Evolutionary conservation across 2,329 filamentous ascomycete genomes (phyloP).

Genomic region (Trichothecium roseum): DNA sequence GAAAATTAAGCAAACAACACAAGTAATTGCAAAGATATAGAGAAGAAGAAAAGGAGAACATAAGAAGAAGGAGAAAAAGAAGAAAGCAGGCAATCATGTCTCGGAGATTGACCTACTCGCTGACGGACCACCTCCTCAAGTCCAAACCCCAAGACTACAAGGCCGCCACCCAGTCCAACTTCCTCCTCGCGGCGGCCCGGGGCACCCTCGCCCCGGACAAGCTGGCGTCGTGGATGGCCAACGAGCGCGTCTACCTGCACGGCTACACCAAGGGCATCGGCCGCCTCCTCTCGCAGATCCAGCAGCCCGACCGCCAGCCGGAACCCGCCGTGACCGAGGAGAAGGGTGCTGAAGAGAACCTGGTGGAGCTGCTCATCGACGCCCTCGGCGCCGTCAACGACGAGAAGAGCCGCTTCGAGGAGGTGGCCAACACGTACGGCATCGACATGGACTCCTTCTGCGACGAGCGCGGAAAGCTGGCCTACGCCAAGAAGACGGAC

Average conservation of each 20-base stretch:
- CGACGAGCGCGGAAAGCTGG: conserved; percentile 11
- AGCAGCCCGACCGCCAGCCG: conserved; percentile 13
- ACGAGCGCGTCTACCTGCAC: conserved; percentile 62
- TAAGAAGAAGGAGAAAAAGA: no score
- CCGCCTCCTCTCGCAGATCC: conserved; percentile 50
- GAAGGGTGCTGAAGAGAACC: conserved; percentile 17
- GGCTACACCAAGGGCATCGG: conserved; percentile 60
- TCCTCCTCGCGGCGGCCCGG: conserved; percentile 53
- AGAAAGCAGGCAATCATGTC: no score
- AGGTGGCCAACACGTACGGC: conserved; percentile 49
- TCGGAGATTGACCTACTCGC: conserved; percentile 16
- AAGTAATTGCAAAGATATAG: no score
- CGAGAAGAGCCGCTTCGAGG: conserved; percentile 59
- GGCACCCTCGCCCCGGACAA: conserved; percentile 46
- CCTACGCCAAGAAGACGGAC: conserved; percentile 22
- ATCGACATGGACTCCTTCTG: conserved; percentile 34
- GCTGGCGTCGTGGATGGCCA: conserved; percentile 58
- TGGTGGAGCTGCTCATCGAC: conserved; percentile 52
- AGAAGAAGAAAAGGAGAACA: no score
- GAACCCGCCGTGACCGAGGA: not conserved
- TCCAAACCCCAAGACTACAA: conserved; percentile 34
- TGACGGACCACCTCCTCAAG: conserved; percentile 47
- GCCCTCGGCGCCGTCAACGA: conserved; percentile 56
- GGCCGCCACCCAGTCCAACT: conserved; percentile 53
- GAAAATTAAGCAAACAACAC: no score